Percentiles rank a stretch among this genome's conserved stretches.
Evolutionary conservation across 176 grass and related monocot genomes (phyloP).

Genomic region (Ensete ventricosum): DNA sequence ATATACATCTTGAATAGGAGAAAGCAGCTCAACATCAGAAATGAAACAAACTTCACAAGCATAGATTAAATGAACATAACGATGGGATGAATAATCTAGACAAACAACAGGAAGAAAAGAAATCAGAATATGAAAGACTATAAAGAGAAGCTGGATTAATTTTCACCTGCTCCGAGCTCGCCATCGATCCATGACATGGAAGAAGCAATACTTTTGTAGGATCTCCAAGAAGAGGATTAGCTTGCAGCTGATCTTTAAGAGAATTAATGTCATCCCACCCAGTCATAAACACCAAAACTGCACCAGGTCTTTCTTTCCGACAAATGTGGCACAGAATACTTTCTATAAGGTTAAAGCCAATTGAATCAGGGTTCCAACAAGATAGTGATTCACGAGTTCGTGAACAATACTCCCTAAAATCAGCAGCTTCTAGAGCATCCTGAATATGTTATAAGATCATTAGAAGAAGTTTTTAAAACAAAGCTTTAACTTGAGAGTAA

Average conservation of each 20-base stretch:
- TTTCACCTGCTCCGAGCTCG: constrained; percentile 84
- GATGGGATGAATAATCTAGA: background rate
- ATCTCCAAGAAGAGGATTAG: constrained; percentile 89
- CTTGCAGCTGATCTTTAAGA: constrained; percentile 85
- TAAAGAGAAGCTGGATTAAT: background rate
- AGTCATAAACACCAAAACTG: constrained; percentile 98
- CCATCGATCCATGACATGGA: constrained; percentile 92
- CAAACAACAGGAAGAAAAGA: constrained; percentile 4
- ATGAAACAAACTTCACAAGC: background rate
- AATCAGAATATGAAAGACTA: background rate
- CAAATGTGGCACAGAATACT: constrained; percentile 85
- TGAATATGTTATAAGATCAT: constrained; percentile 37
- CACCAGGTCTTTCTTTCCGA: constrained; percentile 72
- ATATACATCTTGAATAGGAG: background rate
- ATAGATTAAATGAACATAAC: background rate
- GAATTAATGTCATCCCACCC: constrained; percentile 99
- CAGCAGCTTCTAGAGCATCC: constrained; percentile 81
- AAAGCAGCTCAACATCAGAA: background rate
- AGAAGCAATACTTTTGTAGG: constrained; percentile 87
- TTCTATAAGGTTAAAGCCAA: constrained; percentile 98
- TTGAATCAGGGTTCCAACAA: constrained; percentile 97
- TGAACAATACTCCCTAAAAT: constrained; percentile 75
- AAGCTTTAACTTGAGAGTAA: constrained; percentile 2
- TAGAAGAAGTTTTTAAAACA: constrained; percentile 15
- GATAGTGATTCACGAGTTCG: constrained; percentile 74